Evolutionary conservation across 2,329 filamentous ascomycete genomes (phyloP).

Genomic region (Cladophialophora yegresii): DNA sequence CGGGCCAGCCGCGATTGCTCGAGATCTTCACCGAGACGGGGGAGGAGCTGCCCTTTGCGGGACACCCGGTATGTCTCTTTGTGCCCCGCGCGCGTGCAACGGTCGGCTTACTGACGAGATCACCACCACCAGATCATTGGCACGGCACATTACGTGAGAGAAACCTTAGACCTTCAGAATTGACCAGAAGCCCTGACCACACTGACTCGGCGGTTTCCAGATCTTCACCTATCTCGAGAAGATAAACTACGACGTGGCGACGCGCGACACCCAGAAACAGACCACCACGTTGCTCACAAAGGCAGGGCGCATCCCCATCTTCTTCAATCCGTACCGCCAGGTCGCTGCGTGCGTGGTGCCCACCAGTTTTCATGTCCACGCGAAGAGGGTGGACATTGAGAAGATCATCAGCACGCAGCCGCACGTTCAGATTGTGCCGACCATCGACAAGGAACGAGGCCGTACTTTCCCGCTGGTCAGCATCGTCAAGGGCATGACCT

Average conservation of each 20-base stretch:
- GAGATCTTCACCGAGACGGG: conserved; percentile 60
- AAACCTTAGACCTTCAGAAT: neutral
- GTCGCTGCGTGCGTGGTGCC: conserved; percentile 66
- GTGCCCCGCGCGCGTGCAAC: neutral
- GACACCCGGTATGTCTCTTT: conserved; percentile 52
- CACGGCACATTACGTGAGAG: conserved; percentile 53
- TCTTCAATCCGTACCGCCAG: conserved; percentile 45
- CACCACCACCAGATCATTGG: conserved; percentile 52
- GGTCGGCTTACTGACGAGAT: conserved; percentile 1
- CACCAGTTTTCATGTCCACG: conserved; percentile 66
- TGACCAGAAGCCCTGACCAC: neutral
- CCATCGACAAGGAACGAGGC: conserved; percentile 36
- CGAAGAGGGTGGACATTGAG: conserved; percentile 38
- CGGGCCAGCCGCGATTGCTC: conserved; percentile 48
- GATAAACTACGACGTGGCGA: conserved; percentile 21
- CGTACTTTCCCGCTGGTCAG: conserved; percentile 56
- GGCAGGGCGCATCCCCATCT: conserved; percentile 49
- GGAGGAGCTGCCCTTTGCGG: conserved; percentile 62
- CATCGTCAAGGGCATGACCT: conserved; percentile 71
- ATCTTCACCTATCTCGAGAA: conserved; percentile 28
- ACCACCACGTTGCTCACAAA: conserved; percentile 41
- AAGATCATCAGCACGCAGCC: conserved; percentile 38
- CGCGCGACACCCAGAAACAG: conserved; percentile 31
- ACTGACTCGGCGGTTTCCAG: conserved; percentile 1
- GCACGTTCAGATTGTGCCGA: conserved; percentile 35